phyloP scores from a whole-genome alignment of 805 yeast genomes.

The Kodamaea fukazawae region DNA sequence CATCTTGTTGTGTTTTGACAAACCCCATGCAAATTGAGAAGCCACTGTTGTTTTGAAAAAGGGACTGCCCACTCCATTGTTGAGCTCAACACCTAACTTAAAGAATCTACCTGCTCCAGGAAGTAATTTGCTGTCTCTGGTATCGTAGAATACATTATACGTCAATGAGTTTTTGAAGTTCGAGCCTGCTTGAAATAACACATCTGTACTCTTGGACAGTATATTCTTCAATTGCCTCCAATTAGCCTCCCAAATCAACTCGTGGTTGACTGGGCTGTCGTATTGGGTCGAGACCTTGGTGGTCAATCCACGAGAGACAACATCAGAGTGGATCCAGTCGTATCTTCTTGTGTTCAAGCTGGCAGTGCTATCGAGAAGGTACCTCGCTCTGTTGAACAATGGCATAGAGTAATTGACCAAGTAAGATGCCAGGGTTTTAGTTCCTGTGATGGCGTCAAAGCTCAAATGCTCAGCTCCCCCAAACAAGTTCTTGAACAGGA shows the following conservation, averaged over 20 bases:
- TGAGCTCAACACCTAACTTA: constrained; percentile 36
- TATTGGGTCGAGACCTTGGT: constrained; percentile 39
- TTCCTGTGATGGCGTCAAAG: constrained; percentile 51
- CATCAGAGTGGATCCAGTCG: constrained; percentile 50
- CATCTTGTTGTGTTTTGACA: constrained; percentile 9
- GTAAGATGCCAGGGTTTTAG: constrained; percentile 50
- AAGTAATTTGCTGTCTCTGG: constrained; percentile 42
- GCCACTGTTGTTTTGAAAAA: constrained; percentile 45
- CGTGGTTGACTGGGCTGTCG: constrained; percentile 43
- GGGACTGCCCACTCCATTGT: constrained; percentile 23
- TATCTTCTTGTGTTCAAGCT: constrained; percentile 44
- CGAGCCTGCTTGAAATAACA: constrained; percentile 43
- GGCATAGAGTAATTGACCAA: constrained; percentile 49
- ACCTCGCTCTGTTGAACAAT: constrained; percentile 38
- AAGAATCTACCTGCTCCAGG: constrained; percentile 42
- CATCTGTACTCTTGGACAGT: constrained; percentile 28
- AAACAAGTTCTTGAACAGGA: constrained; percentile 55
- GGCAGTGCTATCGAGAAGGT: constrained; percentile 36
- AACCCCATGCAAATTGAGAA: constrained; percentile 28
- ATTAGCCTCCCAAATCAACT: constrained; percentile 45
- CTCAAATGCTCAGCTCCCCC: constrained; percentile 55
- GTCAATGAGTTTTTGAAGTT: constrained; percentile 44
- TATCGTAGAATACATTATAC: constrained; percentile 41
- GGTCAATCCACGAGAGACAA: constrained; percentile 41
- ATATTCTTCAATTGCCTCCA: constrained; percentile 34